A percentile compares a stretch with the other conserved stretches of the same genome.
These are phyloP conservation scores for Leptodermis oblonga DNA, from an alignment of 257 asterid species.

Conservation along the genomic window DNA sequence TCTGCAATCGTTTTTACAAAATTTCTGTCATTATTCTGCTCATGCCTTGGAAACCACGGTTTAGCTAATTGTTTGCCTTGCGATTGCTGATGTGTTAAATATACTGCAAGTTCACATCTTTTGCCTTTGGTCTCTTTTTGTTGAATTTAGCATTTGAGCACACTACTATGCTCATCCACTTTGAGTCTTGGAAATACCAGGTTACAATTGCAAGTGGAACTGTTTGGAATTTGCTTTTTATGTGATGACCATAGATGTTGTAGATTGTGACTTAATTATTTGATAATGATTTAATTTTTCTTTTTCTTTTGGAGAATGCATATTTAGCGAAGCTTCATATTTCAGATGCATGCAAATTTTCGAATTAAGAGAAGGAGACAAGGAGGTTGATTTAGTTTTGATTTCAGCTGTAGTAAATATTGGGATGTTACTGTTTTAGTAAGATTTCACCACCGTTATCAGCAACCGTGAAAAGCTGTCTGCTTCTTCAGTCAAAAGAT, in stretches of 20 bases:
- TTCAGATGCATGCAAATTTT: neutral
- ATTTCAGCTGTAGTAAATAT: neutral
- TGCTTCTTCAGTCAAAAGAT: neutral
- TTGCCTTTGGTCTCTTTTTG: slow-evolving; percentile 8
- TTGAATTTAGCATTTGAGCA: slow-evolving; percentile 3
- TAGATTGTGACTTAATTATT: neutral
- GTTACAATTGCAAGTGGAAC: no score
- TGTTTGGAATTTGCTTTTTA: neutral
- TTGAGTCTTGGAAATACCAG: neutral
- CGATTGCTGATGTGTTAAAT: neutral
- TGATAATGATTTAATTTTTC: neutral
- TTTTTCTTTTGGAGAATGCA: neutral
- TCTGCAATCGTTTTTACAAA: neutral
- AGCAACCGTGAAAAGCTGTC: neutral
- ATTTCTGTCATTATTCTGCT: neutral
- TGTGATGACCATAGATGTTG: neutral
- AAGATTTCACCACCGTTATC: neutral
- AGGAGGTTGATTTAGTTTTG: neutral
- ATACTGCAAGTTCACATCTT: slow-evolving; percentile 4
- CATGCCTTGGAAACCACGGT: neutral
- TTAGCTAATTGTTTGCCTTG: neutral
- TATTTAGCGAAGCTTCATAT: neutral
- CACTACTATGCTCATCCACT: neutral
- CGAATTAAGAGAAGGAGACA: neutral
- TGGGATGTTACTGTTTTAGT: neutral